These are phyloP conservation scores for Cladobotryum protrusum DNA, from an alignment of 2,329 filamentous ascomycete species.

Conservation along the genomic window DNA sequence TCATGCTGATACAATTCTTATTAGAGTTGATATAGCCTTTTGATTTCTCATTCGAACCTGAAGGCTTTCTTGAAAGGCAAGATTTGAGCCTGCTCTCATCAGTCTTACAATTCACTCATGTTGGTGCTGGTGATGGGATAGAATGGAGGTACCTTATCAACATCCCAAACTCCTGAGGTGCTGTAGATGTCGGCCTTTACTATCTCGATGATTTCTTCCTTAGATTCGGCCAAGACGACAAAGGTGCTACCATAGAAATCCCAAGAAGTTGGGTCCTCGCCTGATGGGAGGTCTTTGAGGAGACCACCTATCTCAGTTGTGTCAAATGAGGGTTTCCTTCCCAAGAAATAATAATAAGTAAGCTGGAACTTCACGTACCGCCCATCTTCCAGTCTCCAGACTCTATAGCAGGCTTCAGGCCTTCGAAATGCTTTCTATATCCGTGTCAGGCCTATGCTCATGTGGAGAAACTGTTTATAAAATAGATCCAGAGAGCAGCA, in stretches of 20 bases:
- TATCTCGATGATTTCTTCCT: constrained; percentile 61
- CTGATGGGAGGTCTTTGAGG: constrained; percentile 58
- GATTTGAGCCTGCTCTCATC: constrained; percentile 38
- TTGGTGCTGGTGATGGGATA: not conserved
- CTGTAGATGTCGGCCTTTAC: constrained; percentile 70
- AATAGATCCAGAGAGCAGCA: constrained; percentile 9
- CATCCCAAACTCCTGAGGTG: constrained; percentile 70
- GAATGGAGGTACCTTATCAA: constrained; percentile 49
- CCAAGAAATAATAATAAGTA: not conserved
- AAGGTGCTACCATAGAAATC: constrained; percentile 72
- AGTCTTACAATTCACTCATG: not conserved
- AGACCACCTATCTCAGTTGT: constrained; percentile 51
- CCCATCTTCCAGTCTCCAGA: constrained; percentile 58
- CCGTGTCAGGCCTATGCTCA: too few relatives aligned
- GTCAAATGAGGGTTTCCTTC: not conserved
- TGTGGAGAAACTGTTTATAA: not conserved
- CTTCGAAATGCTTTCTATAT: constrained; percentile 45
- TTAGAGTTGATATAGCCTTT: too few relatives aligned
- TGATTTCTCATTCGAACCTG: constrained; percentile 15
- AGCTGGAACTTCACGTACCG: constrained; percentile 38
- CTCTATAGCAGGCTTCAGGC: constrained; percentile 46
- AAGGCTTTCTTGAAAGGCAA: constrained; percentile 43
- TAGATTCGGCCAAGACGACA: constrained; percentile 58
- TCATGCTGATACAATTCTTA: too few relatives aligned
- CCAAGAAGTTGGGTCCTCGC: constrained; percentile 50